phyloP scores from a whole-genome alignment of 495 filamentous ascomycete genomes.

The Trichoderma orchidacearum region DNA sequence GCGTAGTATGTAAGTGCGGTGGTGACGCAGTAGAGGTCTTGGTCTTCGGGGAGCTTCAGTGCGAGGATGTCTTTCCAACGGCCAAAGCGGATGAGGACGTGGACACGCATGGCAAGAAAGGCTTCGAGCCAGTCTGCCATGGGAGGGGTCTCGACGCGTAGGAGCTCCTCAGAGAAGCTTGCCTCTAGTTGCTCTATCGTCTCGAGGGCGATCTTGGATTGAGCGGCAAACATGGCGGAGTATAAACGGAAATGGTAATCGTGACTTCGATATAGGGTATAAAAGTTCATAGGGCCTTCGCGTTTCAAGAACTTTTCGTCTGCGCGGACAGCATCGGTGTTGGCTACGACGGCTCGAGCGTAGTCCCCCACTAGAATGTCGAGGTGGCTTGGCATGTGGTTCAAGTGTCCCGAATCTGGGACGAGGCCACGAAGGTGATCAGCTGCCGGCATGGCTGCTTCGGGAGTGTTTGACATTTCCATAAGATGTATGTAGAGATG shows the following conservation, averaged over 20 bases:
- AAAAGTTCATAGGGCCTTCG: slow-evolving; percentile 44
- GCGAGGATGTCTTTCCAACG: slow-evolving; percentile 44
- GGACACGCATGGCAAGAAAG: slow-evolving; percentile 46
- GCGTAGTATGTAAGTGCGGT: slow-evolving; percentile 53
- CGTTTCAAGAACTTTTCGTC: slow-evolving; percentile 44
- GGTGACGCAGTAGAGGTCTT: slow-evolving; percentile 44
- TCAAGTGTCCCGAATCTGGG: slow-evolving; percentile 55
- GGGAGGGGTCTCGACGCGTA: slow-evolving; percentile 47
- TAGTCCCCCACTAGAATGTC: slow-evolving; percentile 58
- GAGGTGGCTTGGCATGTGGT: slow-evolving; percentile 60
- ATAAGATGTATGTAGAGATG: slow-evolving; percentile 63
- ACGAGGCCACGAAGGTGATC: slow-evolving; percentile 47
- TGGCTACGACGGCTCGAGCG: slow-evolving; percentile 42
- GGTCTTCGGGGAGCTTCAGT: slow-evolving; percentile 34
- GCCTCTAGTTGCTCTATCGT: slow-evolving; percentile 36
- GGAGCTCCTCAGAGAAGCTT: slow-evolving; percentile 43
- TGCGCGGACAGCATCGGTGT: slow-evolving; percentile 46
- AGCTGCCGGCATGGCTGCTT: slow-evolving; percentile 39
- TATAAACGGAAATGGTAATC: slow-evolving; percentile 57
- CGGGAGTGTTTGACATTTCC: slow-evolving; percentile 56
- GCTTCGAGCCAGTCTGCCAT: slow-evolving; percentile 64
- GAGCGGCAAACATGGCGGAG: slow-evolving; percentile 56
- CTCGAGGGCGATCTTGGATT: slow-evolving; percentile 40
- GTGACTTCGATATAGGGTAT: slow-evolving; percentile 53
- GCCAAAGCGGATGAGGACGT: slow-evolving; percentile 54